These are phyloP conservation scores for Prunus campanulata DNA, from an alignment of 306 rosid species.

Conservation along the genomic window DNA sequence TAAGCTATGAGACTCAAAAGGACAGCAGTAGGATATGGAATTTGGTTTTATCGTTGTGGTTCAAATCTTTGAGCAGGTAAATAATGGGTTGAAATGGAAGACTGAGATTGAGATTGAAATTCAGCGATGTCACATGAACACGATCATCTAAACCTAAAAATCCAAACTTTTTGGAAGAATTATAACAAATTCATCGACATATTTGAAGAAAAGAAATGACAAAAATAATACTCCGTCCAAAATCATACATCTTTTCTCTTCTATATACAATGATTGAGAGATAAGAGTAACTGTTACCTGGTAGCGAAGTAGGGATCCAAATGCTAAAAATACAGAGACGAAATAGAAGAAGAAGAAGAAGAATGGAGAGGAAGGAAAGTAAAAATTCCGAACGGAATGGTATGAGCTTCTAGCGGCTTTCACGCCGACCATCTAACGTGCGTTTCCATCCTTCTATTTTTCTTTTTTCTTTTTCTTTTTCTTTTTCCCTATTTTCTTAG, in stretches of 20 bases:
- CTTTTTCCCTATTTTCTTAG: neutral
- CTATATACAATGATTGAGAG: neutral
- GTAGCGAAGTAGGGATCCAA: slow-evolving; percentile 2
- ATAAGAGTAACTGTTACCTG: neutral
- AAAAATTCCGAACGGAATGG: neutral
- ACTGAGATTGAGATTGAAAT: neutral
- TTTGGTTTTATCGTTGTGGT: neutral
- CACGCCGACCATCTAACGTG: slow-evolving; percentile 26
- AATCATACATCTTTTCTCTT: neutral
- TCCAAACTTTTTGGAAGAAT: neutral
- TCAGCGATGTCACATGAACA: neutral
- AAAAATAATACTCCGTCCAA: neutral
- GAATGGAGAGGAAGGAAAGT: slow-evolving; percentile 7
- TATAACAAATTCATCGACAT: neutral
- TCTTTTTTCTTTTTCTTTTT: neutral
- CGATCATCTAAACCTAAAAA: neutral
- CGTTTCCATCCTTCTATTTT: slow-evolving; percentile 1
- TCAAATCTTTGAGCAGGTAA: neutral
- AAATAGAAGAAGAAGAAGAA: neutral
- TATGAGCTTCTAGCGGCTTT: slow-evolving; percentile 18
- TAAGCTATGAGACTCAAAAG: slow-evolving; percentile 1
- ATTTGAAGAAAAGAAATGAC: neutral
- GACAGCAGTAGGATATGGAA: neutral
- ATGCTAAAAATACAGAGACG: neutral
- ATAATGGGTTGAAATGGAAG: neutral